A percentile compares a stretch with the other conserved stretches of the same genome.
phyloP scores from a whole-genome alignment of 2,329 filamentous ascomycete genomes.

The Fusarium multiceps region DNA sequence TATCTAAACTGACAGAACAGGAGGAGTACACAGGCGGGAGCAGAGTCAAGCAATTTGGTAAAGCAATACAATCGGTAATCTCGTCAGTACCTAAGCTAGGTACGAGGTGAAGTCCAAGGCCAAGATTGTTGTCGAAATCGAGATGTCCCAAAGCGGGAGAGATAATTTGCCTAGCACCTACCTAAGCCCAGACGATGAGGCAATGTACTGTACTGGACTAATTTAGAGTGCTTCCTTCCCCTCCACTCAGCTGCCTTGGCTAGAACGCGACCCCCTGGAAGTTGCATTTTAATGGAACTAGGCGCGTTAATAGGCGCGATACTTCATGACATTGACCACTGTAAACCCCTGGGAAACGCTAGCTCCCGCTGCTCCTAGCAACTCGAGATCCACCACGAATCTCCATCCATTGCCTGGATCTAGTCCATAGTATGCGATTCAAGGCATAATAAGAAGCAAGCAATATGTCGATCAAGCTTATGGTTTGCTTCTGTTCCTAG shows the following conservation, averaged over 20 bases:
- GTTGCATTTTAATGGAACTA: constrained; percentile 8
- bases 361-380: constrained; percentile 39
- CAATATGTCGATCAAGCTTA: neutral
- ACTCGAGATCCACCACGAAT: constrained; percentile 32
- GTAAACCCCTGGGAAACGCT: constrained; percentile 22
- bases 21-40: neutral
- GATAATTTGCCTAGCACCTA: constrained; percentile 24
- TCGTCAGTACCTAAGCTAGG: neutral
- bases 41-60: constrained; percentile 1
- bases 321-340: constrained; percentile 18
- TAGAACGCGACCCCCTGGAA: constrained; percentile 30
- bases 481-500: neutral
- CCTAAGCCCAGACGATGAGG: constrained; percentile 1
- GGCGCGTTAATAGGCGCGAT: constrained; percentile 37
- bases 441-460: neutral
- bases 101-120: constrained; percentile 11
- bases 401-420: neutral
- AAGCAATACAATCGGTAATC: constrained; percentile 7
- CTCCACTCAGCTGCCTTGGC: neutral
- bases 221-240: constrained; percentile 3
- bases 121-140: constrained; percentile 20
- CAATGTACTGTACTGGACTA: constrained; percentile 3
- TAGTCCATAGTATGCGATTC: no score
- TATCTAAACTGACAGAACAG: neutral
- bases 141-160: constrained; percentile 28